A percentile compares a stretch with the other conserved stretches of the same genome.
Evolutionary conservation across 495 filamentous ascomycete species (phyloP).

Genomic region (Aspergillus steynii): DNA sequence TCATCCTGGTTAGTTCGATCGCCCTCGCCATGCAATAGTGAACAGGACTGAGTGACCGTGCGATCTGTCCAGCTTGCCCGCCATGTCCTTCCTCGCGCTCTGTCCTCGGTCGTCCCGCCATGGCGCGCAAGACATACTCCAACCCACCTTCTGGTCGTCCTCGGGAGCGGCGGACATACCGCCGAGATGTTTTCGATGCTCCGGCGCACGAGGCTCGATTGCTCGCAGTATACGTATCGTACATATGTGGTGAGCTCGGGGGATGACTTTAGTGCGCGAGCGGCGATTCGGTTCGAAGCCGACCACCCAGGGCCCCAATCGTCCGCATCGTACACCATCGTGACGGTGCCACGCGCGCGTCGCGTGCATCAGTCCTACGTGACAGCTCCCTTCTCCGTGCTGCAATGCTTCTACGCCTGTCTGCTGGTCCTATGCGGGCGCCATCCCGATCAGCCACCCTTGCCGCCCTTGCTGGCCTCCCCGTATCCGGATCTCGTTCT

Average conservation of each 20-base stretch:
- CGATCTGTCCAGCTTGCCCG: background rate
- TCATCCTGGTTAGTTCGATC: background rate
- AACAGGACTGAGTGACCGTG: background rate
- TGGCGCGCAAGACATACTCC: constrained; percentile 34
- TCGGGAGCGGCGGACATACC: constrained; percentile 93
- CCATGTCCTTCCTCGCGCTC: constrained; percentile 28
- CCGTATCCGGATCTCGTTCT: constrained; percentile 71
- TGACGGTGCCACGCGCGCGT: constrained; percentile 69
- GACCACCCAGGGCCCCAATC: constrained; percentile 21
- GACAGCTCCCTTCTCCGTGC: constrained; percentile 62
- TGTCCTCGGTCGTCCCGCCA: constrained; percentile 29
- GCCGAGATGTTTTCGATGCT: constrained; percentile 89
- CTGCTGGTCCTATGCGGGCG: constrained; percentile 44
- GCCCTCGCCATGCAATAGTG: background rate
- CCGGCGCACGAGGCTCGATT: constrained; percentile 43
- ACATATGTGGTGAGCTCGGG: constrained; percentile 81
- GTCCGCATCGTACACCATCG: constrained; percentile 48
- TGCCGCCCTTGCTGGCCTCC: constrained; percentile 22
- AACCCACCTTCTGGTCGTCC: constrained; percentile 75
- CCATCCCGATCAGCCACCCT: constrained; percentile 30
- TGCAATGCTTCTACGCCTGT: constrained; percentile 56
- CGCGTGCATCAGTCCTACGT: constrained; percentile 73
- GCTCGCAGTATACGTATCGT: constrained; percentile 60
- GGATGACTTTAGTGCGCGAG: constrained; percentile 70
- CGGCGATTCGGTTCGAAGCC: constrained; percentile 65